These are phyloP conservation scores for Serendipita sp. DNA, from an alignment of 768 basidiomycete genomes.

Conservation along the genomic window DNA sequence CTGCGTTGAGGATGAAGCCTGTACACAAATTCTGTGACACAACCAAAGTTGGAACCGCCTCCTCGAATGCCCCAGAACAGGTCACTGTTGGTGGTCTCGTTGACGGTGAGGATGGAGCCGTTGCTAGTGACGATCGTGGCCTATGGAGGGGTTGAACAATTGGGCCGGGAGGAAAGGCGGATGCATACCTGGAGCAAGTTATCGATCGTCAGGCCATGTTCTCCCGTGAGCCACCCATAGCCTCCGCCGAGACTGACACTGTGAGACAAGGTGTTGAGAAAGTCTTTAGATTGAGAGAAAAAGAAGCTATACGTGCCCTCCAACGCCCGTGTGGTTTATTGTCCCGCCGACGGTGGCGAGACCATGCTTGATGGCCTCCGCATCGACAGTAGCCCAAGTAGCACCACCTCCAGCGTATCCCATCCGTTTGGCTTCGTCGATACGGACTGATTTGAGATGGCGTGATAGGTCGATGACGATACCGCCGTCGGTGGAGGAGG, in stretches of 20 bases:
- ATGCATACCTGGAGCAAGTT: slow-evolving; percentile 21
- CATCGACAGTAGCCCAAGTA: slow-evolving; percentile 9
- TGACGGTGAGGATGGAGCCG: slow-evolving; percentile 24
- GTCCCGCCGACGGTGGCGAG: slow-evolving; percentile 11
- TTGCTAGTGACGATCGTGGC: slow-evolving; percentile 27
- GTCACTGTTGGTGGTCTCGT: slow-evolving; percentile 21
- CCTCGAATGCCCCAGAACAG: slow-evolving; percentile 28
- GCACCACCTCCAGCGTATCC: slow-evolving; percentile 9
- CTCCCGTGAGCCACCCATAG: slow-evolving; percentile 15
- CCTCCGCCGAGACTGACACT: slow-evolving; percentile 15
- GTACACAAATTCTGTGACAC: slow-evolving; percentile 9
- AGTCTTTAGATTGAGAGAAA: not conserved
- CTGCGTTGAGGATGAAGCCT: slow-evolving; percentile 9
- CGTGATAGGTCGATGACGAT: slow-evolving; percentile 8
- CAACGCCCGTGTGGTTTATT: slow-evolving; percentile 11
- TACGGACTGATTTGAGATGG: not conserved
- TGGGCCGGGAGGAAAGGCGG: too few species aligned
- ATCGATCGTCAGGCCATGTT: slow-evolving; percentile 30
- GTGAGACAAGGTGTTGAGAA: not conserved
- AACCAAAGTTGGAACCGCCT: slow-evolving; percentile 9
- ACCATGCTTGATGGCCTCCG: slow-evolving; percentile 9
- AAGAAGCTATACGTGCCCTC: not conserved
- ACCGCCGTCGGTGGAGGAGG: slow-evolving; percentile 8
- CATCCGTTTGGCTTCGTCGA: not conserved
- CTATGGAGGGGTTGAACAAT: too few species aligned